A percentile compares a stretch with the other conserved stretches of the same genome.
phyloP scores from a whole-genome alignment of 306 rosid genomes.

The Dicorynia guianensis region DNA sequence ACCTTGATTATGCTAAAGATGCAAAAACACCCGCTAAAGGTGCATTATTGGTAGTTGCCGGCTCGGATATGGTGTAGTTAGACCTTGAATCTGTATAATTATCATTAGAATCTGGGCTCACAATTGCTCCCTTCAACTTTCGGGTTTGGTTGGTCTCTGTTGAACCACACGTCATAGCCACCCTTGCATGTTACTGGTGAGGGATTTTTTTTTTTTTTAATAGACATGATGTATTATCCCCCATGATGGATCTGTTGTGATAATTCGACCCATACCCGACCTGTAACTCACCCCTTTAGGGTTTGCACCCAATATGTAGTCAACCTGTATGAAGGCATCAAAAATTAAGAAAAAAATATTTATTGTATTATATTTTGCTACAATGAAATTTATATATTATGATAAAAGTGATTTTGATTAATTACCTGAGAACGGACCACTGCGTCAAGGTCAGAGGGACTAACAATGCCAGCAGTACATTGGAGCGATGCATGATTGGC shows the following conservation, averaged over 20 bases:
- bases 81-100: constrained; percentile 45
- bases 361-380: too few relatives aligned
- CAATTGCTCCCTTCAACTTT: constrained; percentile 63
- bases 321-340: constrained; percentile 43
- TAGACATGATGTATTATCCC: constrained; percentile 68
- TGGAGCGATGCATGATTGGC: constrained; percentile 37
- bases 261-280: constrained; percentile 63
- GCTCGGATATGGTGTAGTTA: constrained; percentile 53
- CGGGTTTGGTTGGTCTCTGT: constrained; percentile 56
- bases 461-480: constrained; percentile 37
- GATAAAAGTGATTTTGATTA: neutral
- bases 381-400: too few relatives aligned
- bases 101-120: constrained; percentile 55
- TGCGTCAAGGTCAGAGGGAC: constrained; percentile 46
- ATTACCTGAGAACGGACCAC: constrained; percentile 58
- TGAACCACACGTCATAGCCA: constrained; percentile 50
- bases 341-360: too few relatives aligned
- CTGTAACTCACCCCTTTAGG: constrained; percentile 66
- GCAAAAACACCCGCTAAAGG: constrained; percentile 71
- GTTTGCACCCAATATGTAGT: constrained; percentile 69
- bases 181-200: constrained; percentile 54
- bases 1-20: constrained; percentile 38
- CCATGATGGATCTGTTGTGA: constrained; percentile 63
- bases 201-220: constrained; percentile 39
- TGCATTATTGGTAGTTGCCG: constrained; percentile 52